Base-by-base conservation (phyloP, 495 filamentous ascomycete genomes). In the Penicillium herquei region DNA sequence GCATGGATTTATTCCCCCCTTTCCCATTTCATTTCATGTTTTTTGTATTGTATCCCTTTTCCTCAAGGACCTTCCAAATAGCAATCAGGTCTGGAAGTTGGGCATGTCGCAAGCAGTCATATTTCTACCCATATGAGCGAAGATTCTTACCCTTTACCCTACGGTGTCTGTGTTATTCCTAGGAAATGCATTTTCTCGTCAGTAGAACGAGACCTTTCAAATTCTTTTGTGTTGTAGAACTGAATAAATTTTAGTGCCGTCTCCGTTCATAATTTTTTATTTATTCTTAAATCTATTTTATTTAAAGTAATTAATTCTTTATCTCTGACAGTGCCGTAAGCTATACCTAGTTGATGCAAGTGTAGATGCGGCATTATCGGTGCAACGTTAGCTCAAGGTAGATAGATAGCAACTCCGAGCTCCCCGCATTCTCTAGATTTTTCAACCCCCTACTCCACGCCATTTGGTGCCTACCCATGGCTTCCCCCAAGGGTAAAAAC, bases 401-500 rank as follows among this genome's bases (percentile, higher is more conserved):
- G 26, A 49, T 49, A 51, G 50, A 33, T 48, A 46, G 56, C 58
- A 9, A 49, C 40, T 52, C 43, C 26, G 18, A 49, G 33, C 51
- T 39, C 51, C 45, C 44, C 45, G 51, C 49, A 21, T 39, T 52
- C 4, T 26, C 44, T 31, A 46, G 43, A 11, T 46, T 8, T 30
- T 46, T 11, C 3, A 8, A 1, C 31, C 46, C n/a, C 16, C 10
- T 8, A 35, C 1, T 12, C 3, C 13, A 26, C 39, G 39, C 39
- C 43, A 46, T 12, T 46, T 14, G 43, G 43, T 46, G 41, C 43
- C 11, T 30, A 30, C 37, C 31, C 51, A 67, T 75, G 73, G 69
- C 72, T 66, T 57, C 59, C 54, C 44, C 57, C 39, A 70, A 62
- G 46, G 68, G 65, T 62, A 85, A 53, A 13, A 67, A 85, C 55